A percentile compares a stretch with the other conserved stretches of the same genome.
Evolutionary conservation across 257 asterid genomes (phyloP).

Genomic region (Salvia rosmarinus): DNA sequence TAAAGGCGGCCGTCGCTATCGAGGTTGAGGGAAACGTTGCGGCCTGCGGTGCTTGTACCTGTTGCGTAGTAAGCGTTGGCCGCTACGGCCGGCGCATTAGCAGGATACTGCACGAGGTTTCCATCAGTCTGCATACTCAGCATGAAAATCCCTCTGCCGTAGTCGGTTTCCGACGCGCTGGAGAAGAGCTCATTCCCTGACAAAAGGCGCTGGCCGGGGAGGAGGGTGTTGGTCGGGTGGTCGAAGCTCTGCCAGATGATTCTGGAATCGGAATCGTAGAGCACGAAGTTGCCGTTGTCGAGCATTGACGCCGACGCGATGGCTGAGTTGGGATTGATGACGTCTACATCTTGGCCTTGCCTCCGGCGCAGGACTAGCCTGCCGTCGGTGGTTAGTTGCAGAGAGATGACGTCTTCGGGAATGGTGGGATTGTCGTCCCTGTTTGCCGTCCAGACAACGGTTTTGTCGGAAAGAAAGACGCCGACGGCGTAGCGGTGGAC

Average conservation of each 20-base stretch:
- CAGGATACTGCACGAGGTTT: slow-evolving; percentile 58
- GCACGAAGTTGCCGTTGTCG: slow-evolving; percentile 58
- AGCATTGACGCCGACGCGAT: slow-evolving; percentile 49
- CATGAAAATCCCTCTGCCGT: slow-evolving; percentile 40
- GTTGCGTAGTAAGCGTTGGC: slow-evolving; percentile 38
- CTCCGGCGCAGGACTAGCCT: slow-evolving; percentile 42
- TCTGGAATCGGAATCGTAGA: slow-evolving; percentile 31
- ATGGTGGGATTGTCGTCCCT: slow-evolving; percentile 31
- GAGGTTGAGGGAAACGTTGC: slow-evolving; percentile 40
- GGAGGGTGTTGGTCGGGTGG: slow-evolving; percentile 52
- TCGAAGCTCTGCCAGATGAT: slow-evolving; percentile 63
- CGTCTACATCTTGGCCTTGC: neutral
- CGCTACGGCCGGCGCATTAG: neutral
- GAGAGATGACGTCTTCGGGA: slow-evolving; percentile 17
- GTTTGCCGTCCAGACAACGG: slow-evolving; percentile 42
- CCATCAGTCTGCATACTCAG: slow-evolving; percentile 54
- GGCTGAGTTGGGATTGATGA: slow-evolving; percentile 16
- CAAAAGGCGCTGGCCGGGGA: slow-evolving; percentile 43
- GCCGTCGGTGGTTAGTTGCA: slow-evolving; percentile 42
- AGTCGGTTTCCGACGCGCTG: slow-evolving; percentile 44
- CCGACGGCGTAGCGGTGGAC: slow-evolving; percentile 32
- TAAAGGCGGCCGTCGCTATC: slow-evolving; percentile 46
- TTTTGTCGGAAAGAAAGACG: slow-evolving; percentile 31
- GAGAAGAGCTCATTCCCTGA: slow-evolving; percentile 36
- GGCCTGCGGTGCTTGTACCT: neutral